Conservation (phyloP, 495 filamentous ascomycete species). For the Daldinia childiae region DNA sequence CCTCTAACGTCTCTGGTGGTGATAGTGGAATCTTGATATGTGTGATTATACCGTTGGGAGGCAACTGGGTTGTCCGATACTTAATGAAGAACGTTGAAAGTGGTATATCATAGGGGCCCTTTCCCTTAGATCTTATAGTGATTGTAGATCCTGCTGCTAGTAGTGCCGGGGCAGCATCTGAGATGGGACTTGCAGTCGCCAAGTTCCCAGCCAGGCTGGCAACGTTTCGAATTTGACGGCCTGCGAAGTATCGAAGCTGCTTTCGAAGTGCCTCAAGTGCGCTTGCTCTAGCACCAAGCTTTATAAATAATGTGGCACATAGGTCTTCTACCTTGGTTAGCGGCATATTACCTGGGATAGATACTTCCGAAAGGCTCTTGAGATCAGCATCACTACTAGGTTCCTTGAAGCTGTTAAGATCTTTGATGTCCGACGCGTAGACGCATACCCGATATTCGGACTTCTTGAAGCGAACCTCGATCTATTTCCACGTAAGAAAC, state of each 20-base stretch:
- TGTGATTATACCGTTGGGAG: conserved; percentile 77
- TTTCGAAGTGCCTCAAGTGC: conserved; percentile 70
- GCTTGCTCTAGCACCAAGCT: conserved; percentile 62
- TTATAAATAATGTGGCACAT: conserved; percentile 53
- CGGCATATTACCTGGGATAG: conserved; percentile 71
- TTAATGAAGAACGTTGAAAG: conserved; percentile 85
- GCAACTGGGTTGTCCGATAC: conserved; percentile 80
- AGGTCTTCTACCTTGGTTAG: conserved; percentile 72
- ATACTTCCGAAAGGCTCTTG: conserved; percentile 80
- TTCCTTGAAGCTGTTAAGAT: conserved; percentile 72
- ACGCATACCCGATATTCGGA: conserved; percentile 81
- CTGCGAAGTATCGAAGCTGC: conserved; percentile 81
- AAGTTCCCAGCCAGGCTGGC: conserved; percentile 87
- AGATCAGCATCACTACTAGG: conserved; percentile 75
- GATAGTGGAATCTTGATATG: conserved; percentile 75
- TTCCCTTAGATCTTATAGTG: conserved; percentile 71
- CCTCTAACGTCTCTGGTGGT: conserved; percentile 60
- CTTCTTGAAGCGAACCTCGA: conserved; percentile 88
- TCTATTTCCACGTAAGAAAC: conserved; percentile 46
- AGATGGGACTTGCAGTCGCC: conserved; percentile 88
- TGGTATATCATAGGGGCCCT: conserved; percentile 71
- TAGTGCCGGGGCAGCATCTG: conserved; percentile 85
- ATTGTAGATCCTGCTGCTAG: conserved; percentile 79
- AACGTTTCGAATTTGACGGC: conserved; percentile 86
- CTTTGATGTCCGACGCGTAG: conserved; percentile 82